These are phyloP conservation scores for Lipomyces lipofer DNA, from an alignment of 805 yeast species.

Conservation along the genomic window DNA sequence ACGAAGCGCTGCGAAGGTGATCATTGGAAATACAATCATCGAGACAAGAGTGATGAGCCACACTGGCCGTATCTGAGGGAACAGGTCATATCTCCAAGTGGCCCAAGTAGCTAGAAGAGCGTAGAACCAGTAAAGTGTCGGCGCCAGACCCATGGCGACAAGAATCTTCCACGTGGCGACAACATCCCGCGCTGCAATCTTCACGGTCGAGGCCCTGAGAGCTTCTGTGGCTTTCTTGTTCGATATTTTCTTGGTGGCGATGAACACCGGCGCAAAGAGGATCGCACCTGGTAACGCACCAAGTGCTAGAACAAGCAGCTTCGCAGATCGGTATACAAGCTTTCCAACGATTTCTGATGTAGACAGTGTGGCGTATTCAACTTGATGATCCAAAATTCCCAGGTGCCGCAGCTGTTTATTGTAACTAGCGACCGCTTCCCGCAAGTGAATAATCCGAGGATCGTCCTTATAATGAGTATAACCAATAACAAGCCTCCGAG, in stretches of 20 bases:
- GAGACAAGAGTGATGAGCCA: slow-evolving; percentile 48
- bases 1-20: slow-evolving; percentile 87
- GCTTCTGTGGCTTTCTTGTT: slow-evolving; percentile 73
- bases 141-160: slow-evolving; percentile 86
- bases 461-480: slow-evolving; percentile 72
- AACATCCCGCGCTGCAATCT: slow-evolving; percentile 89
- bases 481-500: slow-evolving; percentile 80
- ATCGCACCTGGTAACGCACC: slow-evolving; percentile 86
- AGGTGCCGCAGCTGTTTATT: slow-evolving; percentile 64
- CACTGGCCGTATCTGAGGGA: slow-evolving; percentile 32
- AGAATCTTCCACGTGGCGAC: slow-evolving; percentile 96
- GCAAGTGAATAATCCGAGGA: slow-evolving; percentile 62
- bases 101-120: slow-evolving; percentile 51
- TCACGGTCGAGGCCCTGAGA: slow-evolving; percentile 81
- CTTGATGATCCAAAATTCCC: slow-evolving; percentile 72
- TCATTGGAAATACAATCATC: slow-evolving; percentile 63
- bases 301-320: slow-evolving; percentile 56
- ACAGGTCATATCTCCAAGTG: slow-evolving; percentile 39
- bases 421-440: slow-evolving; percentile 64
- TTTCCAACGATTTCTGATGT: slow-evolving; percentile 52
- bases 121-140: slow-evolving; percentile 77
- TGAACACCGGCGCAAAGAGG: slow-evolving; percentile 84
- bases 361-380: slow-evolving; percentile 54
- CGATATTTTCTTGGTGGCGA: slow-evolving; percentile 74
- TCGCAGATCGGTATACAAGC: slow-evolving; percentile 53